Evolutionary conservation across 2,329 filamentous ascomycete genomes (phyloP).

Genomic region (Talaromyces albobiverticillius): DNA sequence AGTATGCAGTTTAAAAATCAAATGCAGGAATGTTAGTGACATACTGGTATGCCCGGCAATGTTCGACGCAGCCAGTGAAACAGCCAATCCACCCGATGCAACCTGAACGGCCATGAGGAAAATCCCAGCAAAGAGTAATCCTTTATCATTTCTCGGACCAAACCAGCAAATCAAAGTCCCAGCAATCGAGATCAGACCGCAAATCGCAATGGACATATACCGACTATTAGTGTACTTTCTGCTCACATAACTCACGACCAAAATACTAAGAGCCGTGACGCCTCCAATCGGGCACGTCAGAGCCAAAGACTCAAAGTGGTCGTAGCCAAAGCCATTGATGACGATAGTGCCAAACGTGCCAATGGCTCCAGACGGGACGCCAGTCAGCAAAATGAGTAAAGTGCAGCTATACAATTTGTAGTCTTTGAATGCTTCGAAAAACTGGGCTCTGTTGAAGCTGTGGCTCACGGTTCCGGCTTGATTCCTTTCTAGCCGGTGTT

Average conservation of each 20-base stretch:
- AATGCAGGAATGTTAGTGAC: not conserved
- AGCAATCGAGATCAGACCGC: not conserved
- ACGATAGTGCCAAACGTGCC: conserved; percentile 10
- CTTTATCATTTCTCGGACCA: not conserved
- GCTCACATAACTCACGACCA: conserved; percentile 2
- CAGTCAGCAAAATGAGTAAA: conserved; percentile 4
- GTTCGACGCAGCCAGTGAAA: conserved; percentile 10
- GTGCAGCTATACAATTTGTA: conserved; percentile 8
- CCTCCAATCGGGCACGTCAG: conserved; percentile 8
- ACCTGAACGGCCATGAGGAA: conserved; percentile 10
- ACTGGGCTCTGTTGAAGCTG: not conserved
- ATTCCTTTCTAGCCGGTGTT: conserved; percentile 43
- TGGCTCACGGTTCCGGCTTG: conserved; percentile 4
- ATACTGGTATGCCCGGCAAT: conserved; percentile 9
- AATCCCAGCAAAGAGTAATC: conserved; percentile 8
- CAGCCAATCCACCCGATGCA: conserved; percentile 10
- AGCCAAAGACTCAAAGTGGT: conserved; percentile 8
- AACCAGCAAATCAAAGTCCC: conserved; percentile 11
- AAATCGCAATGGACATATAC: conserved; percentile 3
- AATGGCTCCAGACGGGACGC: conserved; percentile 7
- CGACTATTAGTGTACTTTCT: not conserved
- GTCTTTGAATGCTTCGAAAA: conserved; percentile 8
- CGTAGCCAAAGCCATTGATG: conserved; percentile 10
- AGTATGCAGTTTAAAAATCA: not conserved
- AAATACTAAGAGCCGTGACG: conserved; percentile 5